phyloP scores from a whole-genome alignment of 495 filamentous ascomycete genomes.

The Astrothelium subdiscretum region DNA sequence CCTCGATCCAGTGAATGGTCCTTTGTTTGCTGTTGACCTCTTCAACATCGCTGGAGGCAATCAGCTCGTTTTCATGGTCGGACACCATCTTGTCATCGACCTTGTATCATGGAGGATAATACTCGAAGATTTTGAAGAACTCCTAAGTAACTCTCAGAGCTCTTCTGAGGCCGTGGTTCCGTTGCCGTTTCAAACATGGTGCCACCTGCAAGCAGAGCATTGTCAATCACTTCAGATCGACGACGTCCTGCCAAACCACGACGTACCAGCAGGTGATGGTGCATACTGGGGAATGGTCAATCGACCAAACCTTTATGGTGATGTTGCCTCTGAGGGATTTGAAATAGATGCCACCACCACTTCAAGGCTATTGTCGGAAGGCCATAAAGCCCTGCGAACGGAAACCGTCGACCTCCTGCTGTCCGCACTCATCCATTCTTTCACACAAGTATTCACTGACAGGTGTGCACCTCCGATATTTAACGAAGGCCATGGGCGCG shows the following conservation, averaged over 20 bases:
- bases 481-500: slow-evolving; percentile 19
- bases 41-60: slow-evolving; percentile 6
- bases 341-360: slow-evolving; percentile 4
- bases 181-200: slow-evolving; percentile 17
- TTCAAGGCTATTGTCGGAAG: background rate
- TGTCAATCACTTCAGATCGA: background rate
- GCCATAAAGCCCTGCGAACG: slow-evolving; percentile 9
- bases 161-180: background rate
- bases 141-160: background rate
- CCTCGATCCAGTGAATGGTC: slow-evolving; percentile 9
- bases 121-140: slow-evolving; percentile 18
- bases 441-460: slow-evolving; percentile 16
- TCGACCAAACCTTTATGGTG: slow-evolving; percentile 11
- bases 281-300: slow-evolving; percentile 17
- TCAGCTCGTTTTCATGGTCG: slow-evolving; percentile 15
- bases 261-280: slow-evolving; percentile 6
- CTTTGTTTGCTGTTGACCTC: slow-evolving; percentile 18
- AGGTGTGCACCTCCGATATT: slow-evolving; percentile 14
- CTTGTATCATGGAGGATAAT: slow-evolving; percentile 20
- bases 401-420: slow-evolving; percentile 17
- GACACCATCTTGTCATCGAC: slow-evolving; percentile 20
- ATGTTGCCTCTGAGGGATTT: slow-evolving; percentile 12
- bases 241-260: background rate
- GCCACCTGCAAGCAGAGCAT: slow-evolving; percentile 9
- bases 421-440: slow-evolving; percentile 14